Conservation (phyloP, 2,329 filamentous ascomycete genomes). For the Colletotrichum camelliae region DNA sequence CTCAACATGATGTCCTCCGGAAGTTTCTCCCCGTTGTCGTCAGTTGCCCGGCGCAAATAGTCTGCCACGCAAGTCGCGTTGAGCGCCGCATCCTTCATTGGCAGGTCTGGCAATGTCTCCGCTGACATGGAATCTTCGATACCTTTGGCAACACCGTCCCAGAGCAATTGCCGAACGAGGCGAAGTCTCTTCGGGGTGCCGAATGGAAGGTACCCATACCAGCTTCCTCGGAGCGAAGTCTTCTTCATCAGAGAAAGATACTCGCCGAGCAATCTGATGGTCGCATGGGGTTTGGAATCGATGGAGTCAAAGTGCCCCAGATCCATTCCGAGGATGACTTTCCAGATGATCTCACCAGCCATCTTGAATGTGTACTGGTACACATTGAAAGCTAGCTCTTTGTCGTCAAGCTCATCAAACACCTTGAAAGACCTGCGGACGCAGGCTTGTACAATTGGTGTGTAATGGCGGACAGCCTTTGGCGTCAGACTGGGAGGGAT, state of each 20-base stretch:
- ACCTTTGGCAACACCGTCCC: background rate
- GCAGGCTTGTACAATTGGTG: background rate
- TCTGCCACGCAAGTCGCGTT: background rate
- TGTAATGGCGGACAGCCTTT: background rate
- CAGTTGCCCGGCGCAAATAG: background rate
- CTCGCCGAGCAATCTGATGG: background rate
- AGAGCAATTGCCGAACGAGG: background rate
- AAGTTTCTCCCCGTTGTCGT: background rate
- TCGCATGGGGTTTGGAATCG: background rate
- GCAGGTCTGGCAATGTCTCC: background rate
- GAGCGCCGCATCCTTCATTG: background rate
- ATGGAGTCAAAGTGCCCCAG: constrained; percentile 2
- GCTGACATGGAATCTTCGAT: background rate
- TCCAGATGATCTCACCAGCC: constrained; percentile 2
- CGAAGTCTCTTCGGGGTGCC: background rate
- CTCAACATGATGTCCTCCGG: background rate
- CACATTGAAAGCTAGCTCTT: constrained; percentile 2
- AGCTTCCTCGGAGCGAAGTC: background rate
- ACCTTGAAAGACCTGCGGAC: background rate
- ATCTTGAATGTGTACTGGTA: constrained; percentile 6
- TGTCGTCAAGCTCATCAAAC: background rate
- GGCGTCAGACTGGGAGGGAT: constrained; percentile 4
- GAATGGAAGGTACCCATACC: constrained; percentile 5
- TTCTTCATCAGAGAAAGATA: constrained; percentile 15
- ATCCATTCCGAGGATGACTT: background rate